Conservation (phyloP, 441 rosid species). For the Eutrema salsugineum region DNA sequence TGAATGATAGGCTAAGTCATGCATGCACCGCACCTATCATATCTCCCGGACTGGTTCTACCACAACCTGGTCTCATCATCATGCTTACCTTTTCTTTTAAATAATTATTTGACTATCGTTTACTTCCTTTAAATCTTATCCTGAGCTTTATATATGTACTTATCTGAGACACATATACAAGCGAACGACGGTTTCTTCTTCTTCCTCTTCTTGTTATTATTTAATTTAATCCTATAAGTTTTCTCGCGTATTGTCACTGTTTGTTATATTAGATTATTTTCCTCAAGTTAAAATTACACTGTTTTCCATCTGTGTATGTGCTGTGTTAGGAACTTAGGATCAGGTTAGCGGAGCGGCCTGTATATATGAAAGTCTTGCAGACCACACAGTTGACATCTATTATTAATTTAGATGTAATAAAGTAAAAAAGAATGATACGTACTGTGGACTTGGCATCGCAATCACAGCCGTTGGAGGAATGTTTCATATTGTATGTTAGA, state of each 20-base stretch:
- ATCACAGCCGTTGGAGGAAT: not conserved
- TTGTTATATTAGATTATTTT: not conserved
- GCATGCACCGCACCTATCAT: not conserved
- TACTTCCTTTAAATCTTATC: not conserved
- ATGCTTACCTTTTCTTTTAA: slow-evolving; percentile 5
- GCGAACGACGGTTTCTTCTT: slow-evolving; percentile 20
- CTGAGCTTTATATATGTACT: not conserved
- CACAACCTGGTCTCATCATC: slow-evolving; percentile 11
- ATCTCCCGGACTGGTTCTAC: slow-evolving; percentile 19
- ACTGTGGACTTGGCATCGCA: slow-evolving; percentile 14
- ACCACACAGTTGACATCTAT: not conserved
- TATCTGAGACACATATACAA: slow-evolving; percentile 9
- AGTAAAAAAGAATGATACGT: slow-evolving; percentile 2
- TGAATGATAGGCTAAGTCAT: too few relatives aligned
- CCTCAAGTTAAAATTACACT: not conserved
- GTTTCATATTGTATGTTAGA: slow-evolving; percentile 1
- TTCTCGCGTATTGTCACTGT: not conserved
- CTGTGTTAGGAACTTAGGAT: not conserved
- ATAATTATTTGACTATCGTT: not conserved
- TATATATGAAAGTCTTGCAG: not conserved
- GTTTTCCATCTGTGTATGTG: slow-evolving; percentile 7
- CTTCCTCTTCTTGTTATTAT: not conserved
- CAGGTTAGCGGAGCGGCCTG: not conserved
- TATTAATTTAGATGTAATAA: not conserved
- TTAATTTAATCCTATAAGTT: not conserved